phyloP scores from a whole-genome alignment of 2,329 filamentous ascomycete species.

The Hymenoscyphus fraxineus region DNA sequence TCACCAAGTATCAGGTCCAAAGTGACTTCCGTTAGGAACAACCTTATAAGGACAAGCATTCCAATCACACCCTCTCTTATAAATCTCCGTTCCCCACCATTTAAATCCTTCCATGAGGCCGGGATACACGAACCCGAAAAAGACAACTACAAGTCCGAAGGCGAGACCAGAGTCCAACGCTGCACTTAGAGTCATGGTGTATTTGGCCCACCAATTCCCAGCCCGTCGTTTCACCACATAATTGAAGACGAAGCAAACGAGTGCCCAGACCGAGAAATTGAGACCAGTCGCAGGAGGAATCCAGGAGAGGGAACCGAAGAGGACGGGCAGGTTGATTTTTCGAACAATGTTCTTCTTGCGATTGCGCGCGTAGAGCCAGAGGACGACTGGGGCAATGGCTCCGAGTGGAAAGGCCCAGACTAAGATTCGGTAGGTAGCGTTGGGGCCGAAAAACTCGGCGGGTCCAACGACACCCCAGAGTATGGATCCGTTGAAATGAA shows the following conservation, averaged over 20 bases:
- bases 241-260: constrained; percentile 85
- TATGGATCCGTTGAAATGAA: constrained; percentile 87
- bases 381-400: constrained; percentile 65
- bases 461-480: constrained; percentile 88
- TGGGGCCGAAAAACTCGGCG: constrained; percentile 72
- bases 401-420: constrained; percentile 81
- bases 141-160: constrained; percentile 77
- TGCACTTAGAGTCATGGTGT: constrained; percentile 83
- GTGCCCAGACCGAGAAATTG: constrained; percentile 83
- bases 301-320: constrained; percentile 80
- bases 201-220: constrained; percentile 81
- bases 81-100: constrained; percentile 89
- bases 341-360: constrained; percentile 60
- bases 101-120: constrained; percentile 68
- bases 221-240: constrained; percentile 66
- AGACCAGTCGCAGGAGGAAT: constrained; percentile 83
- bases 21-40: constrained; percentile 59
- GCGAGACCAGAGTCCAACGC: constrained; percentile 80
- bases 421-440: constrained; percentile 69
- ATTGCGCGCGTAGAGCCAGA: constrained; percentile 67
- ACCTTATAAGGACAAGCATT: constrained; percentile 68
- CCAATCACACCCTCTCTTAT: constrained; percentile 83
- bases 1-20: constrained; percentile 60
- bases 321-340: constrained; percentile 76
- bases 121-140: constrained; percentile 82